These are phyloP conservation scores for Backusella liffmaniae DNA, from an alignment of 192 early-diverging fungal species.

Conservation along the genomic window DNA sequence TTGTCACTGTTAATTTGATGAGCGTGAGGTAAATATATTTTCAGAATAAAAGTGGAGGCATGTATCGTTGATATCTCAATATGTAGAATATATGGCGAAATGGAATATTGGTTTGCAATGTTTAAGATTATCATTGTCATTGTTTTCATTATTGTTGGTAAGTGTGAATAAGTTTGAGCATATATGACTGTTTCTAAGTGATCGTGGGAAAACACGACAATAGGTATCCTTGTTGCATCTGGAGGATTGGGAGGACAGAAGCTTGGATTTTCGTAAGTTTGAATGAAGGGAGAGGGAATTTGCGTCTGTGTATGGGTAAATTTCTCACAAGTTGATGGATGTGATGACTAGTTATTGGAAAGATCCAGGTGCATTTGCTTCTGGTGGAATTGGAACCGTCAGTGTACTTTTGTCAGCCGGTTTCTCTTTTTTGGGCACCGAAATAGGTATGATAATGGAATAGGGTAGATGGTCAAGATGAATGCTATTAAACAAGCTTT, in stretches of 20 bases:
- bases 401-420: constrained; percentile 70
- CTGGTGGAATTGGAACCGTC: constrained; percentile 56
- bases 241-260: constrained; percentile 54
- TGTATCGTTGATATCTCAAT: neutral
- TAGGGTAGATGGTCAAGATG: neutral
- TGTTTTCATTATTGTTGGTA: constrained; percentile 71
- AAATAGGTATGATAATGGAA: constrained; percentile 46
- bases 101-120: constrained; percentile 78
- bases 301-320: neutral
- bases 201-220: neutral
- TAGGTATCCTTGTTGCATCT: constrained; percentile 55
- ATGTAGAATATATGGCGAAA: constrained; percentile 80
- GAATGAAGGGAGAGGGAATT: no score
- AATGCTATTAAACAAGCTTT: neutral
- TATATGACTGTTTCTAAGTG: neutral
- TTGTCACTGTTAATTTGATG: constrained; percentile 62
- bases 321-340: neutral
- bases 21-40: constrained; percentile 32
- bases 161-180: neutral
- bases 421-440: constrained; percentile 86
- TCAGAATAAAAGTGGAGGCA: neutral
- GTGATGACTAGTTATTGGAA: constrained; percentile 56
- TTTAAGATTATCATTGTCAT: constrained; percentile 78
- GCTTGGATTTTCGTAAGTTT: constrained; percentile 42
- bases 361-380: constrained; percentile 63